Percentiles rank a stretch among this genome's conserved stretches.
These are phyloP conservation scores for Penicillium psychrofluorescens DNA, from an alignment of 495 filamentous ascomycete genomes.

Conservation along the genomic window DNA sequence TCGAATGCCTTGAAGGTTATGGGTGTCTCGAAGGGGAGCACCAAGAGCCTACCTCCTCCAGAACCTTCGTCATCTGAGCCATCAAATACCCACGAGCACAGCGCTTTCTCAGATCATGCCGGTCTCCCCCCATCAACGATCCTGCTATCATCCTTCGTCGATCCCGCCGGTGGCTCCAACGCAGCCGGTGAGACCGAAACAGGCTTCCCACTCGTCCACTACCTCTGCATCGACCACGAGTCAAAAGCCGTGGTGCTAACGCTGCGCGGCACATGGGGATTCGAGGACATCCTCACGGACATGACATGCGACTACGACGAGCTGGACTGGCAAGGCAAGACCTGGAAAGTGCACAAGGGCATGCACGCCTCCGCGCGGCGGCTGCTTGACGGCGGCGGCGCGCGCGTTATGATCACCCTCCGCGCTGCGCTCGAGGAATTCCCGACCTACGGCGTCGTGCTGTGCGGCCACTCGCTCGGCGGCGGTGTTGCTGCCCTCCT, in stretches of 20 bases:
- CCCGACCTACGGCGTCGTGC: constrained; percentile 63
- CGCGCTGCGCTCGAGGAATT: constrained; percentile 65
- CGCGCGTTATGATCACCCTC: constrained; percentile 58
- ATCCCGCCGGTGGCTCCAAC: constrained; percentile 68
- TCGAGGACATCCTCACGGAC: constrained; percentile 74
- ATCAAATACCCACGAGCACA: constrained; percentile 53
- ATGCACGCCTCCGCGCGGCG: constrained; percentile 70
- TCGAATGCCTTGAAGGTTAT: constrained; percentile 62
- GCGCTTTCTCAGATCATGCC: constrained; percentile 65
- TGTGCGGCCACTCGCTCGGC: constrained; percentile 73
- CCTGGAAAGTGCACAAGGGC: constrained; percentile 75
- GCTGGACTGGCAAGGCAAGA: constrained; percentile 56
- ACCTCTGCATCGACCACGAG: constrained; percentile 69
- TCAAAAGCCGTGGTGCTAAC: constrained; percentile 71
- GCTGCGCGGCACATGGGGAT: constrained; percentile 69
- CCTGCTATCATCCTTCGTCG: constrained; percentile 67
- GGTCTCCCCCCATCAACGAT: constrained; percentile 61
- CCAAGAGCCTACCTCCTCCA: constrained; percentile 21
- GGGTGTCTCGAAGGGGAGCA: constrained; percentile 47
- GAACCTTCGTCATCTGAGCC: too few relatives aligned
- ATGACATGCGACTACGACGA: constrained; percentile 78
- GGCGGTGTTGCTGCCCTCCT: constrained; percentile 69
- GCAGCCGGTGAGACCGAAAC: constrained; percentile 61
- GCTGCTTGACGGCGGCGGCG: constrained; percentile 58
- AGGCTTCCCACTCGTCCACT: constrained; percentile 74